Evolutionary conservation across 495 filamentous ascomycete genomes (phyloP).

Genomic region (Aspergillus egyptiacus): DNA sequence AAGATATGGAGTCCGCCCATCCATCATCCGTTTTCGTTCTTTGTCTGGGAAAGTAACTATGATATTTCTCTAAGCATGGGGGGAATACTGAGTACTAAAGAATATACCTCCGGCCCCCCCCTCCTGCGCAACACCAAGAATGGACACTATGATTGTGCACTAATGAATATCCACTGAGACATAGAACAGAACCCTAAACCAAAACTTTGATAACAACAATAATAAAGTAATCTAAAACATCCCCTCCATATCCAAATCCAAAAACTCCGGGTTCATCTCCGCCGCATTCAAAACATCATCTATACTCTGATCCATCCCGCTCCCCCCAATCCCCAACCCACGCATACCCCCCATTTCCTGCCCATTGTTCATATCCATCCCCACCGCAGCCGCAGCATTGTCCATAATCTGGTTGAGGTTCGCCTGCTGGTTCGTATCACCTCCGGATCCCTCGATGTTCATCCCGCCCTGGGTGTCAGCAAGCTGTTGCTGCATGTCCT

Average conservation of each 20-base stretch:
- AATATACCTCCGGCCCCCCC: too few relatives aligned
- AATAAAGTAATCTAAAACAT: slow-evolving; percentile 29
- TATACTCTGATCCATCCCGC: slow-evolving; percentile 36
- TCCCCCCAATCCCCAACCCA: slow-evolving; percentile 8
- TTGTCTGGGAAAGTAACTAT: too few relatives aligned
- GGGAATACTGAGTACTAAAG: too few relatives aligned
- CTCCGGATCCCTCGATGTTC: slow-evolving; percentile 26
- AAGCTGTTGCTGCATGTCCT: slow-evolving; percentile 36
- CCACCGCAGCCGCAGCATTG: slow-evolving; percentile 35
- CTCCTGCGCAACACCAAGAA: too few relatives aligned
- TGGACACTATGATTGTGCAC: too few relatives aligned
- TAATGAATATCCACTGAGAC: neutral
- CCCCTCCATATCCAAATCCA: slow-evolving; percentile 47
- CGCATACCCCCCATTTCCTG: slow-evolving; percentile 30
- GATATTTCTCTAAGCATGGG: too few relatives aligned
- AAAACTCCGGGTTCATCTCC: slow-evolving; percentile 47
- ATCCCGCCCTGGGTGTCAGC: slow-evolving; percentile 32
- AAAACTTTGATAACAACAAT: neutral
- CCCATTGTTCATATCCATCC: slow-evolving; percentile 22
- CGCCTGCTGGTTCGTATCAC: slow-evolving; percentile 19
- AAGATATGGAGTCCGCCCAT: too few relatives aligned
- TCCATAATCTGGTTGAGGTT: slow-evolving; percentile 46
- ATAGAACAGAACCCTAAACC: neutral
- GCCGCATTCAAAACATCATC: slow-evolving; percentile 45
- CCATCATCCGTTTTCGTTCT: too few relatives aligned